phyloP scores from a whole-genome alignment of 495 filamentous ascomycete species.

The Massariosphaeria phaeospora region DNA sequence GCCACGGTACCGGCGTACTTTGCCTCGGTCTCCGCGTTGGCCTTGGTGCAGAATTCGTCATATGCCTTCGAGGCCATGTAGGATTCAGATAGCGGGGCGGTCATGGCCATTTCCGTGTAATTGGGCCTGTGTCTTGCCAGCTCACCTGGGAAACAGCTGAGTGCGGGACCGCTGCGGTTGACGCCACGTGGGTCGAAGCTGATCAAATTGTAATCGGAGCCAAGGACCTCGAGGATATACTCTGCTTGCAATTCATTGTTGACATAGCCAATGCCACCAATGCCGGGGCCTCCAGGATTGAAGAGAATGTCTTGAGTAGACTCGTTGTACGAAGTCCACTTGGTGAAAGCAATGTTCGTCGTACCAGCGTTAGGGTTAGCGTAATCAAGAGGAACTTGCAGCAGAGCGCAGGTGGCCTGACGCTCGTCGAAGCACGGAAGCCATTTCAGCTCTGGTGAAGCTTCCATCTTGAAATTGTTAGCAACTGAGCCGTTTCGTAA shows the following conservation, averaged over 20 bases:
- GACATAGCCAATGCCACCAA: conserved; percentile 33
- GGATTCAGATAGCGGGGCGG: neutral
- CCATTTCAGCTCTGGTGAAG: conserved; percentile 2
- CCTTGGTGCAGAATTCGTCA: neutral
- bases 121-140: neutral
- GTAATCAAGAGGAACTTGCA: conserved; percentile 41
- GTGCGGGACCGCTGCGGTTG: conserved; percentile 36
- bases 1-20: neutral
- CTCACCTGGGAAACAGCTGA: conserved; percentile 47
- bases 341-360: conserved; percentile 34
- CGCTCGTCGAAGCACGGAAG: conserved; percentile 26
- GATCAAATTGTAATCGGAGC: conserved; percentile 49
- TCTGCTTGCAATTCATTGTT: conserved; percentile 11
- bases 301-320: conserved; percentile 39
- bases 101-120: neutral
- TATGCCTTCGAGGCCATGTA: neutral
- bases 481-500: too few relatives aligned
- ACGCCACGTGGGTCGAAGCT: conserved; percentile 47
- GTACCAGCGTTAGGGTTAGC: conserved; percentile 37
- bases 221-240: conserved; percentile 11
- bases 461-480: too few relatives aligned
- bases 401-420: conserved; percentile 23
- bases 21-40: neutral
- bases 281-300: conserved; percentile 46
- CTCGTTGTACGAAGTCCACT: conserved; percentile 37